Percentiles rank a stretch among this genome's conserved stretches.
These are phyloP conservation scores for Podospora anserina DNA, from an alignment of 495 filamentous ascomycete genomes.

Conservation along the genomic window DNA sequence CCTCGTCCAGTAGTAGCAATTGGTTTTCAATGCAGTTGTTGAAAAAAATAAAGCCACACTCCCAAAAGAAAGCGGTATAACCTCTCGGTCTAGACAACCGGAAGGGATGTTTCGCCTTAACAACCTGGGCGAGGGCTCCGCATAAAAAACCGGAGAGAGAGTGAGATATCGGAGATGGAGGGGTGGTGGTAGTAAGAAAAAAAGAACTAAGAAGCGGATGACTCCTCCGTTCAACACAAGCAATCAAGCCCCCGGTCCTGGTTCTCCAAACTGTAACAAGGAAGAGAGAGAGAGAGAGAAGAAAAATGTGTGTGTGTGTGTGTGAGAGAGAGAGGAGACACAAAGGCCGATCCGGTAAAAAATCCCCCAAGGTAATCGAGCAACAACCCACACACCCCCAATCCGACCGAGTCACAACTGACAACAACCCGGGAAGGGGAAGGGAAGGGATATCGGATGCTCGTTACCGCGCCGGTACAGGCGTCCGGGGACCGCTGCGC, in stretches of 20 bases:
- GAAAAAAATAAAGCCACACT: background rate
- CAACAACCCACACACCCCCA: background rate
- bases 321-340: background rate
- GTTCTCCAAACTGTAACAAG: background rate
- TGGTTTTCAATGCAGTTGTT: background rate
- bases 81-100: background rate
- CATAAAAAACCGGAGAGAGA: slow-evolving; percentile 1
- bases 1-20: background rate
- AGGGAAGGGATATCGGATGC: background rate
- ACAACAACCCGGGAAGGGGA: background rate
- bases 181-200: background rate
- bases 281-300: background rate
- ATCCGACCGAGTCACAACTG: slow-evolving; percentile 2
- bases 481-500: background rate
- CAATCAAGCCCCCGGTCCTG: background rate
- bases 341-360: background rate
- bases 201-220: background rate
- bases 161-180: background rate
- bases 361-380: background rate
- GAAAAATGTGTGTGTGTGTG: no score
- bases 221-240: background rate
- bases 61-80: background rate
- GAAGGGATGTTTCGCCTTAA: background rate
- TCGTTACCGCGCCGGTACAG: background rate
- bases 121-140: background rate